Conservation (phyloP, 2,329 filamentous ascomycete species). For the Stromatinia cepivora region DNA sequence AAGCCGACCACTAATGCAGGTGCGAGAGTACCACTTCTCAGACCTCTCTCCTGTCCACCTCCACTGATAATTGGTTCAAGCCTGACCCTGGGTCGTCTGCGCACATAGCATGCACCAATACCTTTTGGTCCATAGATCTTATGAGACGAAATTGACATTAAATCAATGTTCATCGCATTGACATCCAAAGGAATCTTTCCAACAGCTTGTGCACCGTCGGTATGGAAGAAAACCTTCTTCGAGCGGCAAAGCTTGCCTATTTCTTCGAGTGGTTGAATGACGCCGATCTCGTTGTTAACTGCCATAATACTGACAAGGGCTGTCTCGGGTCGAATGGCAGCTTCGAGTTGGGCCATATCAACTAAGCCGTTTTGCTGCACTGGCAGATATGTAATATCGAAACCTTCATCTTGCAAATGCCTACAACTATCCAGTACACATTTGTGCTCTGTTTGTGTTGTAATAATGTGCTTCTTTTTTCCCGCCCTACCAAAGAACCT, state of each 20-base stretch:
- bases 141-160: slow-evolving; percentile 98
- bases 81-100: slow-evolving; percentile 87
- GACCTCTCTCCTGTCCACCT: slow-evolving; percentile 91
- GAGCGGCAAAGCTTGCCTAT: slow-evolving; percentile 89
- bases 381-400: slow-evolving; percentile 93
- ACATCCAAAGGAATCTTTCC: slow-evolving; percentile 97
- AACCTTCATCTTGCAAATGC: slow-evolving; percentile 95
- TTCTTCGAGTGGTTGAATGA: slow-evolving; percentile 93
- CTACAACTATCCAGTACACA: slow-evolving; percentile 97
- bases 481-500: slow-evolving; percentile 89
- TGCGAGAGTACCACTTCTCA: slow-evolving; percentile 91
- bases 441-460: slow-evolving; percentile 97
- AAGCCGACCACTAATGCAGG: slow-evolving; percentile 89
- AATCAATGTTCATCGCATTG: slow-evolving; percentile 95
- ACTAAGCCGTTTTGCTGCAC: slow-evolving; percentile 86
- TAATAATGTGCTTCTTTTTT: slow-evolving; percentile 99
- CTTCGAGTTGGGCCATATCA: slow-evolving; percentile 79
- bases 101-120: slow-evolving; percentile 93
- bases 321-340: slow-evolving; percentile 87
- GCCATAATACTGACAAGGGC: slow-evolving; percentile 95
- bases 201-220: slow-evolving; percentile 94
- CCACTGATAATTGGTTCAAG: slow-evolving; percentile 95
- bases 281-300: slow-evolving; percentile 98
- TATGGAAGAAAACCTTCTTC: slow-evolving; percentile 97
- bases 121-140: slow-evolving; percentile 99